Base-by-base conservation (phyloP, 2,329 filamentous ascomycete species). In the Botrytis pseudocinerea region DNA sequence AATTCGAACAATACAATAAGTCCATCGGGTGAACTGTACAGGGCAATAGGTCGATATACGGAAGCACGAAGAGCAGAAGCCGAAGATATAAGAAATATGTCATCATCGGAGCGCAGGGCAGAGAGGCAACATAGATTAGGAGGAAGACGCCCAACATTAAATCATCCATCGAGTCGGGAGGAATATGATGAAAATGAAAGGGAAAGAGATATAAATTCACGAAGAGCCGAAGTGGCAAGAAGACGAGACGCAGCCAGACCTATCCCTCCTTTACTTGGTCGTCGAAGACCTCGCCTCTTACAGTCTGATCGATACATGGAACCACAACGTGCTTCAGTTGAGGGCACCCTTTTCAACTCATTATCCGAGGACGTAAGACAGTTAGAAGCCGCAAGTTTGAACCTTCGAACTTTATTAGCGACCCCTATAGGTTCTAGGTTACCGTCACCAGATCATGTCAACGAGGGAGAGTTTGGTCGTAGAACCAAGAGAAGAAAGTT, bases 401-500 rank as follows among this genome's bases (percentile, higher is more conserved):
- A 74, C 57, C 69, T 69, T 8, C 63, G 46, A 61, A 77, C 77
- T 28, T 75, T 79, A 22, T 60, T 80, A 32, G 77, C 80, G 61
- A 76, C 77, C 38, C 76, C 79, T 14, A 73, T 78, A 16, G 64
- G 35, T 40, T 77, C 77, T 2, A 74, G 77, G 18, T 60, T 72
- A 25, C 68, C 76, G 2, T 75, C 76, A 20, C 71, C 77, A 12
- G 77, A 78, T 46, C 75, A 78, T 73, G 73, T 75, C 12, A 73
- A 70, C 10, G 78, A 83, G 40, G 78, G 81, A 65, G 85, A 88
- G 51, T 84, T 85, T 66, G 84, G 80, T 76, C 87, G 89, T 72
- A 85, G 88, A 73, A 83, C 83, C 66, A 94, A 94, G 81, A 88
- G 92, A 63, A 87, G 92, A 75, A 94, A 93, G 81, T 82, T 94